Evolutionary conservation across 805 yeast genomes (phyloP).

Genomic region (Cyberlindnera suaveolens): DNA sequence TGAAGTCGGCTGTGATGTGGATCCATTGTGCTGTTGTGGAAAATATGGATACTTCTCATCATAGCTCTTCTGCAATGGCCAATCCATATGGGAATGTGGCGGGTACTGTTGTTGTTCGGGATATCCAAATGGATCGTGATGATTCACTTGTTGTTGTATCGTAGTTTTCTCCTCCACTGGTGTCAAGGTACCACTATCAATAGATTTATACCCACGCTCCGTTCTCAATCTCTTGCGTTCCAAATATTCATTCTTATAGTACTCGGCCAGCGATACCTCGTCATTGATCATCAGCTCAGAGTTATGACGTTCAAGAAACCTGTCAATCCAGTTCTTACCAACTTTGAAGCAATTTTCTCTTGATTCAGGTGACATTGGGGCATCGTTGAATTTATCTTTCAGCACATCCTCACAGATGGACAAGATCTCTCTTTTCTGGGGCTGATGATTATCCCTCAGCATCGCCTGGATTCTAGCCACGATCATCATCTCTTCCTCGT

Average conservation of each 20-base stretch:
- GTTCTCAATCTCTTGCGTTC: conserved; percentile 21
- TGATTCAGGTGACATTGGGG: conserved; percentile 4
- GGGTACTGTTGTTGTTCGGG: conserved; percentile 8
- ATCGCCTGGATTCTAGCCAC: conserved; percentile 17
- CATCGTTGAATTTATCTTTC: conserved; percentile 17
- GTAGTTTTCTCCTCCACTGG: conserved; percentile 9
- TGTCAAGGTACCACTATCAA: conserved; percentile 1
- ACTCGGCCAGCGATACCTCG: conserved; percentile 20
- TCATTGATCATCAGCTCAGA: conserved; percentile 19
- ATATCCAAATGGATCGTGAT: conserved; percentile 1
- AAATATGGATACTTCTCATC: not conserved
- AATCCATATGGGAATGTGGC: not conserved
- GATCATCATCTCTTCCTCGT: conserved; percentile 22
- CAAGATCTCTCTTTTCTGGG: conserved; percentile 22
- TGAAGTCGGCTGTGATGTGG: conserved; percentile 1
- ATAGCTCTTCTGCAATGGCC: not conserved
- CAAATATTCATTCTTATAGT: conserved; percentile 22
- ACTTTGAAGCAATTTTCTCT: conserved; percentile 19
- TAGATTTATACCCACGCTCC: conserved; percentile 15
- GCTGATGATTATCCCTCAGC: conserved; percentile 19
- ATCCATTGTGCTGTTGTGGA: not conserved
- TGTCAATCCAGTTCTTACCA: conserved; percentile 26
- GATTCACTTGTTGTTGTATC: conserved; percentile 3
- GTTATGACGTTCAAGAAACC: conserved; percentile 25
- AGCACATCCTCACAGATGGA: conserved; percentile 19